Percentiles rank a stretch among this genome's conserved stretches.
These are phyloP conservation scores for Musa balbisiana DNA, from an alignment of 202 grass and related monocot genomes.

Conservation along the genomic window DNA sequence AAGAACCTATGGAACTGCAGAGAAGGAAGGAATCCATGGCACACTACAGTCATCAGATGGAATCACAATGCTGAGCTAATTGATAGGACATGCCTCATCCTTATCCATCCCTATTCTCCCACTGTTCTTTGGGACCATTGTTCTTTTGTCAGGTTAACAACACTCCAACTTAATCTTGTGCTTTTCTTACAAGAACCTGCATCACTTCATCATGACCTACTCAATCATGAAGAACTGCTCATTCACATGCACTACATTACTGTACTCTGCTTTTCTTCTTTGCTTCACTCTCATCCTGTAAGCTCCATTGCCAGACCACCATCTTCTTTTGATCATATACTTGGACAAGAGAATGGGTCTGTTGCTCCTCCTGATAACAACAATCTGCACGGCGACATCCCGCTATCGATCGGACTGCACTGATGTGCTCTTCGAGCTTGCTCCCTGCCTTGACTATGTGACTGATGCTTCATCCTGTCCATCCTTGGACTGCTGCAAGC, in stretches of 20 bases:
- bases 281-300: background rate
- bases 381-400: slow-evolving; percentile 16
- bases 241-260: background rate
- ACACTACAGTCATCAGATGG: too few species aligned
- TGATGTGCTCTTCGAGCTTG: background rate
- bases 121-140: background rate
- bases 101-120: background rate
- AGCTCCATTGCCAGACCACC: background rate
- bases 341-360: background rate
- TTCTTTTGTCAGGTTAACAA: background rate
- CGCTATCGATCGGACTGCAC: slow-evolving; percentile 17
- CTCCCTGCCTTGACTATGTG: slow-evolving; percentile 27
- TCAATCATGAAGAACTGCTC: background rate
- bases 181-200: background rate
- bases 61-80: background rate
- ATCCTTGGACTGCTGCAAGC: slow-evolving; percentile 14
- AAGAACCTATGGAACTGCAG: too few species aligned
- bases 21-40: too few species aligned
- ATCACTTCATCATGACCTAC: background rate
- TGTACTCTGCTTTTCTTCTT: background rate
- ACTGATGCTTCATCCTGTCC: slow-evolving; percentile 22
- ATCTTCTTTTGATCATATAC: background rate
- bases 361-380: slow-evolving; percentile 11
- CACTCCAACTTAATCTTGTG: background rate
- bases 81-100: background rate